Conservation (phyloP, 2,329 filamentous ascomycete genomes). For the Hymenoscyphus infarciens region DNA sequence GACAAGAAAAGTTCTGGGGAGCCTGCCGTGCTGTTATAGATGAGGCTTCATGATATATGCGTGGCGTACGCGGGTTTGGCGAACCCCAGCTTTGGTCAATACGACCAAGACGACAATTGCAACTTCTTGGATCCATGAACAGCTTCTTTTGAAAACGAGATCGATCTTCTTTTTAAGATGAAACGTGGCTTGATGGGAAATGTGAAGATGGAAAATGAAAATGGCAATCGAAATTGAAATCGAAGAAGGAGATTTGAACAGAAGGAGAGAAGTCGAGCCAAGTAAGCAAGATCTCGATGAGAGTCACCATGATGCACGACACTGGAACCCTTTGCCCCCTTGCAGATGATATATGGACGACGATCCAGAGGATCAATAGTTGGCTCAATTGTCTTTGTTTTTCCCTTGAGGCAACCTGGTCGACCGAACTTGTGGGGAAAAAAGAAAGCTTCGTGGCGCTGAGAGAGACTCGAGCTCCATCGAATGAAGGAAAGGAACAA, state of each 20-base stretch:
- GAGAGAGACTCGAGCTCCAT: not conserved
- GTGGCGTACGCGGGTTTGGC: not conserved
- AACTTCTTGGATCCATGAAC: not conserved
- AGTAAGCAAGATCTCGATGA: not conserved
- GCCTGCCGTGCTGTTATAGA: not conserved
- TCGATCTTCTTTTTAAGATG: not conserved
- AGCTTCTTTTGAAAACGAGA: not conserved
- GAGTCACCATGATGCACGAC: not conserved
- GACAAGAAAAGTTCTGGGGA: conserved; percentile 2
- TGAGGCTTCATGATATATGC: conserved; percentile 6
- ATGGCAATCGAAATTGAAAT: not conserved
- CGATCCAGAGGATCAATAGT: not conserved
- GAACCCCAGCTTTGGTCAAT: conserved; percentile 4
- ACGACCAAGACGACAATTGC: not conserved
- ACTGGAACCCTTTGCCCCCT: not conserved
- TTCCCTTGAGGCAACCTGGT: not conserved
- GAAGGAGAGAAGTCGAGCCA: not conserved
- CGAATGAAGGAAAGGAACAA: not conserved
- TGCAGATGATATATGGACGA: not conserved
- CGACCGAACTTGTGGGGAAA: not conserved
- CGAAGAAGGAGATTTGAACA: not conserved
- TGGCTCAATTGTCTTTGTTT: not conserved
- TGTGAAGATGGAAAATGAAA: no score
- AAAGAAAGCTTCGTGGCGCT: not conserved
- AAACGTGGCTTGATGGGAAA: no score